These are phyloP conservation scores for Rosa persica DNA, from an alignment of 306 rosid species.

Conservation along the genomic window DNA sequence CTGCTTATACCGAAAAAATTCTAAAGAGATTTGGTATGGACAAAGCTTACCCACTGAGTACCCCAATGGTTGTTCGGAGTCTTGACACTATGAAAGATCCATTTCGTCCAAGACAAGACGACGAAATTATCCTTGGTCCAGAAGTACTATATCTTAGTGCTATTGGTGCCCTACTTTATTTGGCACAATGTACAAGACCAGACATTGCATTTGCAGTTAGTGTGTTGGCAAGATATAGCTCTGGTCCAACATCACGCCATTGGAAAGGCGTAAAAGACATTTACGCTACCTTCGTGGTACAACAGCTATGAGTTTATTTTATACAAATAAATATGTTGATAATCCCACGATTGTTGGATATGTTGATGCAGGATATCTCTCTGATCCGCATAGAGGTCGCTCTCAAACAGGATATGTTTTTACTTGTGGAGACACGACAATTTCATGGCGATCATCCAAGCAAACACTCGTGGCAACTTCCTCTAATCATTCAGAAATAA, in stretches of 20 bases:
- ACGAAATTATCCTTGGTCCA: constrained; percentile 6
- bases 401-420: constrained; percentile 3
- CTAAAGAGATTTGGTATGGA: background rate
- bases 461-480: background rate
- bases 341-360: background rate
- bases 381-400: background rate
- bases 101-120: too few species aligned
- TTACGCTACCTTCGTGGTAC: background rate
- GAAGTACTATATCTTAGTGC: constrained; percentile 13
- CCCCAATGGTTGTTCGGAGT: background rate
- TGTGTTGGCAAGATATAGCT: constrained; percentile 9
- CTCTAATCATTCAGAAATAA: constrained; percentile 6
- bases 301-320: background rate
- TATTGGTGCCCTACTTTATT: background rate
- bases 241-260: background rate
- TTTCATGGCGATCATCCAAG: background rate
- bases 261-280: constrained; percentile 1
- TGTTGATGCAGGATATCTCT: background rate
- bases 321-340: background rate
- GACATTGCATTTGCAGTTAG: background rate
- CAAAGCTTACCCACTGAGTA: constrained; percentile 1
- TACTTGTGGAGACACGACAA: background rate
- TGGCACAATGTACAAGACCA: background rate
- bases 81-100: background rate
- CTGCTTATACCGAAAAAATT: background rate